Evolutionary conservation across 768 basidiomycete genomes (phyloP).

Genomic region (Kwoniella heveanensis): DNA sequence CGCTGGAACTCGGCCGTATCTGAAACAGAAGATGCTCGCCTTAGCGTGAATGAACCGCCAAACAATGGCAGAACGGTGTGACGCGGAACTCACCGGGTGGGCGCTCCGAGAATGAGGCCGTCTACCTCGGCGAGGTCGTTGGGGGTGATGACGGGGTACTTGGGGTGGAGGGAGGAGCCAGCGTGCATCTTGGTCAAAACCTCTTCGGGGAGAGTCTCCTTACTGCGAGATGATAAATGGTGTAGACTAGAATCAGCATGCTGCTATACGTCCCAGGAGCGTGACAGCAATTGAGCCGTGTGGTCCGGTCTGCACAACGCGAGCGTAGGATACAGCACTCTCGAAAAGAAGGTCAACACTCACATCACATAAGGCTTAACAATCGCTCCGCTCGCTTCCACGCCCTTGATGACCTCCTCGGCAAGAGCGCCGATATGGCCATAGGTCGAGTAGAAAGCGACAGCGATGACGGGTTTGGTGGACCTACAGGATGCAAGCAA

Average conservation of each 20-base stretch:
- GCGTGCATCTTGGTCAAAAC: slow-evolving; percentile 67
- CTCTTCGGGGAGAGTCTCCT: slow-evolving; percentile 75
- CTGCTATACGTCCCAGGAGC: too few species aligned
- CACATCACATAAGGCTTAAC: slow-evolving; percentile 59
- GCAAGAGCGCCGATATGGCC: slow-evolving; percentile 55
- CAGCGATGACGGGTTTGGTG: slow-evolving; percentile 44
- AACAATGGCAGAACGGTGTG: too few species aligned
- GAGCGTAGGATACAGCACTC: too few species aligned
- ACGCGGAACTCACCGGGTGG: slow-evolving; percentile 44
- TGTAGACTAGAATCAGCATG: background rate
- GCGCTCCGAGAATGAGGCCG: slow-evolving; percentile 69
- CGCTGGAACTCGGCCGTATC: slow-evolving; percentile 57
- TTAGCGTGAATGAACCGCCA: too few species aligned
- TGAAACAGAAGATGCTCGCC: slow-evolving; percentile 46
- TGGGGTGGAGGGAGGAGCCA: slow-evolving; percentile 63
- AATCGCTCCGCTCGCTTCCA: slow-evolving; percentile 52
- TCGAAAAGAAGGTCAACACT: too few species aligned
- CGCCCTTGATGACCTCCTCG: slow-evolving; percentile 51
- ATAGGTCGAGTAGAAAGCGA: slow-evolving; percentile 54
- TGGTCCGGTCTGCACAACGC: too few species aligned
- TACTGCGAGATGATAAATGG: slow-evolving; percentile 23
- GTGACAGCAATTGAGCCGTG: too few species aligned
- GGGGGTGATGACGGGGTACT: slow-evolving; percentile 69
- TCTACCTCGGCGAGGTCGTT: slow-evolving; percentile 62
- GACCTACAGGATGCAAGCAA: slow-evolving; percentile 3